phyloP scores from a whole-genome alignment of 352 stramenopile species.

The Phytophthora hybrid region DNA sequence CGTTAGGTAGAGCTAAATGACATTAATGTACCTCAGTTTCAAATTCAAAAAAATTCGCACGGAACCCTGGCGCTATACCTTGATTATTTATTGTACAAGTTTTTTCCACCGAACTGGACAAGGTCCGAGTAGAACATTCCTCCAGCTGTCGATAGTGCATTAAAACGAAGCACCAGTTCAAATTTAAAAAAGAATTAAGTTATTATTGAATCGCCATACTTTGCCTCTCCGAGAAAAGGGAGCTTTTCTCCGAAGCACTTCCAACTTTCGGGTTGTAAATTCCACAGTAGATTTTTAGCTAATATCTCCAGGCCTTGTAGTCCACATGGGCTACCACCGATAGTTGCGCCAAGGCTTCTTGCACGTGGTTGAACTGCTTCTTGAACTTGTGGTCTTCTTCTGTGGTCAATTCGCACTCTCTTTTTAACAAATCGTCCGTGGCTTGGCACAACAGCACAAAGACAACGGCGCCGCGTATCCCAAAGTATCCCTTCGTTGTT shows the following conservation, averaged over 20 bases:
- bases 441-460: not conserved
- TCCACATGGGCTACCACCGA: slow-evolving; percentile 8
- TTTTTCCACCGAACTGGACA: not conserved
- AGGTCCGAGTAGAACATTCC: not conserved
- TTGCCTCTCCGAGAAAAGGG: too few relatives aligned
- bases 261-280: not conserved
- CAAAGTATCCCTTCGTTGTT: not conserved
- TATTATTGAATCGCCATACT: too few relatives aligned
- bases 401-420: not conserved
- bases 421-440: not conserved
- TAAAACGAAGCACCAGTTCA: too few relatives aligned
- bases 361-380: not conserved
- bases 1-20: too few relatives aligned
- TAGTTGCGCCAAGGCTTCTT: slow-evolving; percentile 3
- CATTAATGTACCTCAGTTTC: too few relatives aligned
- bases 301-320: not conserved
- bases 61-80: too few relatives aligned
- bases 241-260: too few relatives aligned
- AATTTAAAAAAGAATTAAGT: too few relatives aligned
- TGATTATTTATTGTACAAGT: not conserved
- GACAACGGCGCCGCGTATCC: not conserved
- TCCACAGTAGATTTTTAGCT: not conserved
- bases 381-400: not conserved
- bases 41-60: too few relatives aligned
- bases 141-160: too few relatives aligned